phyloP scores from a whole-genome alignment of 352 stramenopile genomes.

The Globisporangium yorkense region DNA sequence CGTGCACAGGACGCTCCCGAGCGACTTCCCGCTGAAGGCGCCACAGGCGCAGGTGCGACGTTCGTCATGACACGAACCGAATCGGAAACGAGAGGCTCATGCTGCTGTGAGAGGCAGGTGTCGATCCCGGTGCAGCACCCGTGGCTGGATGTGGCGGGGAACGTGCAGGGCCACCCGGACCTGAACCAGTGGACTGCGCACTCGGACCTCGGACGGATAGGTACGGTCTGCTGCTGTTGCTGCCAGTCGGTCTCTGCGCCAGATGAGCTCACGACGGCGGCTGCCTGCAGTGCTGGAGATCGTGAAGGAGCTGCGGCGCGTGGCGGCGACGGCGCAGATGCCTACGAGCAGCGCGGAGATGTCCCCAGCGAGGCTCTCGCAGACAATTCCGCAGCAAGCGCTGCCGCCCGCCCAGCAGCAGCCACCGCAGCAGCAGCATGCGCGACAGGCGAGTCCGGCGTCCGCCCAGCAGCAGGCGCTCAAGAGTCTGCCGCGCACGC shows the following conservation, averaged over 20 bases:
- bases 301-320: conserved; percentile 41
- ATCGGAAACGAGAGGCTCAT: background rate
- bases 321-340: conserved; percentile 13
- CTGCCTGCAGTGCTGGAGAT: conserved; percentile 50
- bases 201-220: conserved; percentile 76
- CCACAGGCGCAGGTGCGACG: conserved; percentile 47
- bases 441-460: background rate
- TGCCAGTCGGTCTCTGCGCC: background rate
- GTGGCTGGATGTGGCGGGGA: conserved; percentile 65
- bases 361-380: conserved; percentile 5
- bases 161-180: conserved; percentile 65
- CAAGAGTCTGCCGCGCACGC: conserved; percentile 47
- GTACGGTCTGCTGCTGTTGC: conserved; percentile 10
- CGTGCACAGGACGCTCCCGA: conserved; percentile 46
- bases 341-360: conserved; percentile 1
- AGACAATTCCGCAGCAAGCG: conserved; percentile 1
- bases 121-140: conserved; percentile 70
- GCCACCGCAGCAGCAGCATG: conserved; percentile 18
- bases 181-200: conserved; percentile 79
- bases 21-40: conserved; percentile 66
- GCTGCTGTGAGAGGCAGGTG: conserved; percentile 18
- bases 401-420: background rate
- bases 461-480: conserved; percentile 22
- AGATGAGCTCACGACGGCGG: background rate
- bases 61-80: background rate